Percentiles rank a stretch among this genome's conserved stretches.
Evolutionary conservation across 2,329 filamentous ascomycete genomes (phyloP).

Genomic region (Monilinia aucupariae): DNA sequence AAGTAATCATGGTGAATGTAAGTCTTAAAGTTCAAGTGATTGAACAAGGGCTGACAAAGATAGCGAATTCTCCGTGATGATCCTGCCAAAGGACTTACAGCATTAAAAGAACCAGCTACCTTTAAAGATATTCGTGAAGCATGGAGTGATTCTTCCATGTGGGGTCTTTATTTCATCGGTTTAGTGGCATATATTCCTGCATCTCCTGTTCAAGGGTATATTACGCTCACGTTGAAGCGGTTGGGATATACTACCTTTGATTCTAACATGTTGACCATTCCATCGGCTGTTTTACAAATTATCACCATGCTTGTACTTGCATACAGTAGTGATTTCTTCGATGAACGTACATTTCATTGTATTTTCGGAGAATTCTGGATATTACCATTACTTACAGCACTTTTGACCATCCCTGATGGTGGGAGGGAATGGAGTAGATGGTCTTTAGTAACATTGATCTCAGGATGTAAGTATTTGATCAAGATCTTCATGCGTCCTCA

Average conservation of each 20-base stretch:
- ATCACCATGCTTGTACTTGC: slow-evolving; percentile 42
- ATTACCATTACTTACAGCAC: slow-evolving; percentile 35
- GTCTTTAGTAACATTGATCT: slow-evolving; percentile 22
- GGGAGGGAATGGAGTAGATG: slow-evolving; percentile 25
- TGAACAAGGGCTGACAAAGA: not conserved
- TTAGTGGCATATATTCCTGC: slow-evolving; percentile 30
- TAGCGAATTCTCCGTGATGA: slow-evolving; percentile 51
- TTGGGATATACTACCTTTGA: slow-evolving; percentile 38
- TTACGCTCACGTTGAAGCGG: slow-evolving; percentile 27
- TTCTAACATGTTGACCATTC: slow-evolving; percentile 43
- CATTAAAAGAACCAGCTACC: slow-evolving; percentile 46
- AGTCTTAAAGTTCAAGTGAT: not conserved
- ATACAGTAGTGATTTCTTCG: slow-evolving; percentile 41
- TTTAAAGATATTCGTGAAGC: slow-evolving; percentile 42
- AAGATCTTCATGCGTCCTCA: slow-evolving; percentile 10
- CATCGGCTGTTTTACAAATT: slow-evolving; percentile 39
- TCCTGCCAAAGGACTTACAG: slow-evolving; percentile 44
- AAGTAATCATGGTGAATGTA: slow-evolving; percentile 55
- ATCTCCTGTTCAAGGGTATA: slow-evolving; percentile 22
- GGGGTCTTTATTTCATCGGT: slow-evolving; percentile 43
- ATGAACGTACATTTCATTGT: slow-evolving; percentile 34
- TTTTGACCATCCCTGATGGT: slow-evolving; percentile 9
- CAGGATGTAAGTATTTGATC: slow-evolving; percentile 20
- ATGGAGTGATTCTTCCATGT: slow-evolving; percentile 49
- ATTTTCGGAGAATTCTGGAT: slow-evolving; percentile 39